Evolutionary conservation across 2,329 filamentous ascomycete species (phyloP), one percentile per base, ranked within the genome.

Genomic region (Ophiostoma triangulosporum): DNA sequence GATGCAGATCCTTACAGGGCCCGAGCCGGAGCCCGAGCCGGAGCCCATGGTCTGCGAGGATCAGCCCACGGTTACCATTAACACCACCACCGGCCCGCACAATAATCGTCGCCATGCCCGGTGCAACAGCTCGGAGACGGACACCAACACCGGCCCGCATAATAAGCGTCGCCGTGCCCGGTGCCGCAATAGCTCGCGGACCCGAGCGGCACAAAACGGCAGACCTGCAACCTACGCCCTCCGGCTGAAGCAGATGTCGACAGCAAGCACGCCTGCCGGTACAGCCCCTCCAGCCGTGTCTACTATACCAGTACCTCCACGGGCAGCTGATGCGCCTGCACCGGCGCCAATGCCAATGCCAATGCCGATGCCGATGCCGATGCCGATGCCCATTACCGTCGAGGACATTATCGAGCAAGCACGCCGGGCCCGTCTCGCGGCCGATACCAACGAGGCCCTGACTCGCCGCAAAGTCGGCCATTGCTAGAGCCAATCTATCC

Each of bases 391-490:
- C 68, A 57, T 69, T 63, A 68, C 67, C 8, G 71, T 77, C 60
- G 72, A 76, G 33, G 71, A 77, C 58, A 70, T 77, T 54, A 59
- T 68, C 46, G 69, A 69, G 51, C 69, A 71, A 52, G 73, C 70
- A 8, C 62, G 70, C 36, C 62, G 64, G 51, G 68, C 68, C 8
- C 65, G 68, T 50, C 45, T 65, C 17, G 64, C 62, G 2, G 68
- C 66, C 29, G 73, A 75, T 11, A 65, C 67, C 43, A 45, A 38
- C 38, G 73, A 77, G 50, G 73, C 75, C 55, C 68, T 71, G 33
- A 64, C 72, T 64, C 66, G 69, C 60, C 66, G 69, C 58, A 80
- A 80, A 69, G 61, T 69, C 59, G 58, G 59, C 3, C 50, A 38
- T n/a, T 57, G 51, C 48, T 50, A 29, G 26, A 20, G 20, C 5